phyloP scores from a whole-genome alignment of 2,329 filamentous ascomycete species.

The Coniochaeta sp. region DNA sequence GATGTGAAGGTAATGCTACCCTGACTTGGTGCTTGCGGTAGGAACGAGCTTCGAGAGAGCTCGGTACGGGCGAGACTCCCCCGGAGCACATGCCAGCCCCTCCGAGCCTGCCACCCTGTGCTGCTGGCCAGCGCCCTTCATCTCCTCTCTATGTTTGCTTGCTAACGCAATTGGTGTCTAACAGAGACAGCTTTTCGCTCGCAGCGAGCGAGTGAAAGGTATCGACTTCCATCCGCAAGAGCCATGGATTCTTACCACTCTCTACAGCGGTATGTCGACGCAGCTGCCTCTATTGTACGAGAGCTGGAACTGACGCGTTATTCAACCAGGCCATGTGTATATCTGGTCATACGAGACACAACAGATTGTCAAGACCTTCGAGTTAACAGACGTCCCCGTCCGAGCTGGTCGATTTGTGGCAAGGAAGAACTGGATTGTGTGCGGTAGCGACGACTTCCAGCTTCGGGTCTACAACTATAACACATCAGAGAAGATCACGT shows the following conservation, averaged over 20 bases:
- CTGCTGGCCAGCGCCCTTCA: not conserved
- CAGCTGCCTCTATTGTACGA: slow-evolving; percentile 7
- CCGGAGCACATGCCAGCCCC: not conserved
- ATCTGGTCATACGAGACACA: slow-evolving; percentile 99
- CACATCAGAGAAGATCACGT: slow-evolving; percentile 95
- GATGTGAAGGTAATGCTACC: slow-evolving; percentile 15
- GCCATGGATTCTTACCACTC: slow-evolving; percentile 90
- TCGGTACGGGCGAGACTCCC: too few relatives aligned
- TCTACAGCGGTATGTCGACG: slow-evolving; percentile 73
- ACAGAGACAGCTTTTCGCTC: slow-evolving; percentile 61
- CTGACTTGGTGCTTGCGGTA: slow-evolving; percentile 7
- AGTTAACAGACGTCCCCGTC: slow-evolving; percentile 96
- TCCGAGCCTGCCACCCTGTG: not conserved
- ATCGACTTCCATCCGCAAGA: slow-evolving; percentile 96
- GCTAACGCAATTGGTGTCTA: not conserved
- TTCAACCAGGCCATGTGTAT: slow-evolving; percentile 75
- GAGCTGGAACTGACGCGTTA: not conserved
- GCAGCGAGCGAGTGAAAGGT: slow-evolving; percentile 92
- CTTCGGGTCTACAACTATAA: slow-evolving; percentile 97
- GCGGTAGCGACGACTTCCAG: slow-evolving; percentile 87
- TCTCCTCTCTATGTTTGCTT: not conserved
- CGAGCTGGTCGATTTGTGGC: slow-evolving; percentile 94
- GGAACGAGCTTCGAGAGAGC: not conserved
- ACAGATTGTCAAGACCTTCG: slow-evolving; percentile 96
- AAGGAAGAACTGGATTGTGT: slow-evolving; percentile 98